Base-by-base conservation (phyloP, 2,329 filamentous ascomycete species). In the Aureobasidium lini region DNA sequence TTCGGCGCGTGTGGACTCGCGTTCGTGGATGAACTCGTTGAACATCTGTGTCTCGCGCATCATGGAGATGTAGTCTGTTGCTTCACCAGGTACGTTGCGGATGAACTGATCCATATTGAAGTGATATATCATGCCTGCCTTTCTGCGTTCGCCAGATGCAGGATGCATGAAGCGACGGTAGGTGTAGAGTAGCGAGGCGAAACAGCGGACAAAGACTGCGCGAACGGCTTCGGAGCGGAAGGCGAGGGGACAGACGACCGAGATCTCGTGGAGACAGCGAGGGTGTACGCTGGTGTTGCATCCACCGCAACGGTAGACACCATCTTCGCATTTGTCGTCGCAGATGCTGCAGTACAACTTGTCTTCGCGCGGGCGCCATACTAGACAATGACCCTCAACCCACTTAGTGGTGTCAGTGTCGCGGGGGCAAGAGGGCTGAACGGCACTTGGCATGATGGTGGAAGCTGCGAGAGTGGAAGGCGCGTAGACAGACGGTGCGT, bases 381-480 rank as follows among this genome's bases (percentile, higher is more conserved):
- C 82, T 74, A 94, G 83, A 72, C 88, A 92, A 74, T 94, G 89
- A 0, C 89, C 89, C 71, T 94, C 89, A 1, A 90, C 87, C 89
- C 89, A 94, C 49, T 90, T 84, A 0, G 82, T 89, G 1, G 85
- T 89, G 49, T 91, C 87, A 0, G 88, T 90, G 68, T 93, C 90
- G 48, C 79, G 79, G 1, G 54, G 54, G 16, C 54, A 57, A 7
- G 93, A 89, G 1, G 87, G 87, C 67, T 92, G 88, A 62, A 90
- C 81, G 81, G 91, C 87, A 66, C 86, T 88, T 37, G 90, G 89
- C 89, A 94, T 92, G 66, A 94, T 85, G 1, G 89, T 94, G 6
- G 88, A 92, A 7, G 89, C 89, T 1, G 89, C 89, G 47, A 94
- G 76, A 0, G 90, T 94, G n/a, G 89, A 93, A 66, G 89, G 87